Evolutionary conservation across 1,284 basidiomycete genomes (phyloP).

Genomic region (Pseudozyma flocculosa): DNA sequence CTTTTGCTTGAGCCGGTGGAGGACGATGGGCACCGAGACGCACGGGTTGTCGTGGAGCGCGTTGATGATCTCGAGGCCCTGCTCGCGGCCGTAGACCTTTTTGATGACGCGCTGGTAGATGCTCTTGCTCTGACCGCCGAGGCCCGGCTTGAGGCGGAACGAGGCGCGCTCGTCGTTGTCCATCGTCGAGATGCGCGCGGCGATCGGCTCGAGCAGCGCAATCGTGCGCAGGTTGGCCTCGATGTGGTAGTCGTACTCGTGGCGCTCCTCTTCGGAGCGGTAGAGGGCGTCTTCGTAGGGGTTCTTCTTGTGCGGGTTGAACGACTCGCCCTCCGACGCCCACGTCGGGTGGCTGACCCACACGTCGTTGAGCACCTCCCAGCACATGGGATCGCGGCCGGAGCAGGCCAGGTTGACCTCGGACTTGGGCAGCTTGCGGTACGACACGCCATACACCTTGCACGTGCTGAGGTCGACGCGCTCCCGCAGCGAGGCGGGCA

Average conservation of each 20-base stretch:
- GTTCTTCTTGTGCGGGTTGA: slow-evolving; percentile 95
- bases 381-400: slow-evolving; percentile 89
- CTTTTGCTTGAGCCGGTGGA: slow-evolving; percentile 85
- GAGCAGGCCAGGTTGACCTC: slow-evolving; percentile 89
- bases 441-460: slow-evolving; percentile 75
- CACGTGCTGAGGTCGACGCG: slow-evolving; percentile 55
- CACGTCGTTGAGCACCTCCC: slow-evolving; percentile 76
- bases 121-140: slow-evolving; percentile 82
- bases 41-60: slow-evolving; percentile 90
- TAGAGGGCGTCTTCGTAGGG: slow-evolving; percentile 93
- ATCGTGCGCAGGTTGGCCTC: slow-evolving; percentile 91
- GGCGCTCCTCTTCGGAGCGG: slow-evolving; percentile 94
- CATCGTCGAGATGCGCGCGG: slow-evolving; percentile 84
- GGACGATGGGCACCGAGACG: slow-evolving; percentile 87
- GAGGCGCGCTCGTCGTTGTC: slow-evolving; percentile 77
- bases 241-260: slow-evolving; percentile 96
- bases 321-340: slow-evolving; percentile 91
- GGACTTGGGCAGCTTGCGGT: slow-evolving; percentile 81
- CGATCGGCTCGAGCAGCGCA: slow-evolving; percentile 85
- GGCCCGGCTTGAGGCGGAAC: slow-evolving; percentile 82
- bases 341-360: slow-evolving; percentile 91
- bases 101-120: slow-evolving; percentile 93
- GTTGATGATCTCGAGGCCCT: slow-evolving; percentile 79
- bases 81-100: slow-evolving; percentile 87
- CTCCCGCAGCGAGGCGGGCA: slow-evolving; percentile 57